Percentiles rank a stretch among this genome's conserved stretches.
Evolutionary conservation across 805 yeast genomes (phyloP).

Genomic region (Metschnikowia amazonensis): DNA sequence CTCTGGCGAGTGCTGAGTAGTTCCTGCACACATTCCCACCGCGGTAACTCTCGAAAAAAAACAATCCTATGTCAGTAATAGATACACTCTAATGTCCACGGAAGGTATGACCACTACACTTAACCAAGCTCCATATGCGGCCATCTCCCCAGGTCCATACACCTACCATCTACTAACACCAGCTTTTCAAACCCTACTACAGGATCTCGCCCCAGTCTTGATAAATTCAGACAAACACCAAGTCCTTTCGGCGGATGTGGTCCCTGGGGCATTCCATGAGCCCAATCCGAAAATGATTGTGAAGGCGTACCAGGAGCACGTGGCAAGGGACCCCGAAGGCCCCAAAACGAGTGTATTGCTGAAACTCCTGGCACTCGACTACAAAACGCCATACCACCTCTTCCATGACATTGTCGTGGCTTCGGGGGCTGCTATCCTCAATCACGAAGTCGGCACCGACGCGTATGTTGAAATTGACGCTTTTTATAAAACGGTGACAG

Average conservation of each 20-base stretch:
- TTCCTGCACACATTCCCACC: background rate
- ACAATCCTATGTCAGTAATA: background rate
- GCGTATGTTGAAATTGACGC: slow-evolving; percentile 54
- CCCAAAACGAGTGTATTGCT: slow-evolving; percentile 39
- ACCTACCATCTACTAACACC: background rate
- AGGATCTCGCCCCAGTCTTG: slow-evolving; percentile 13
- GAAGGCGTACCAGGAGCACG: slow-evolving; percentile 35
- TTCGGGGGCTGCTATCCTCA: slow-evolving; percentile 44
- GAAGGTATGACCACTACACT: slow-evolving; percentile 26
- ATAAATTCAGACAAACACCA: slow-evolving; percentile 9
- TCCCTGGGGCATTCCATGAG: slow-evolving; percentile 50
- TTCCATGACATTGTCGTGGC: slow-evolving; percentile 67
- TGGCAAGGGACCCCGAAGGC: slow-evolving; percentile 27
- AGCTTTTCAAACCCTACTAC: slow-evolving; percentile 17
- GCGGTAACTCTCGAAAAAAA: slow-evolving; percentile 4
- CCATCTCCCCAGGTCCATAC: slow-evolving; percentile 17
- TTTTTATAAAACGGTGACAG: slow-evolving; percentile 60
- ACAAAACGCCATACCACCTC: slow-evolving; percentile 49
- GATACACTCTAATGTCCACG: background rate
- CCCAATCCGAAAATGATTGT: slow-evolving; percentile 40
- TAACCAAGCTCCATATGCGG: no score
- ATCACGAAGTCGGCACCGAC: slow-evolving; percentile 46
- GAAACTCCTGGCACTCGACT: slow-evolving; percentile 37
- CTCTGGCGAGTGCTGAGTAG: no score
- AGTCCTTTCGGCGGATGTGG: slow-evolving; percentile 13